phyloP scores from a whole-genome alignment of 2,329 filamentous ascomycete genomes.

The Grosmannia penicillata region DNA sequence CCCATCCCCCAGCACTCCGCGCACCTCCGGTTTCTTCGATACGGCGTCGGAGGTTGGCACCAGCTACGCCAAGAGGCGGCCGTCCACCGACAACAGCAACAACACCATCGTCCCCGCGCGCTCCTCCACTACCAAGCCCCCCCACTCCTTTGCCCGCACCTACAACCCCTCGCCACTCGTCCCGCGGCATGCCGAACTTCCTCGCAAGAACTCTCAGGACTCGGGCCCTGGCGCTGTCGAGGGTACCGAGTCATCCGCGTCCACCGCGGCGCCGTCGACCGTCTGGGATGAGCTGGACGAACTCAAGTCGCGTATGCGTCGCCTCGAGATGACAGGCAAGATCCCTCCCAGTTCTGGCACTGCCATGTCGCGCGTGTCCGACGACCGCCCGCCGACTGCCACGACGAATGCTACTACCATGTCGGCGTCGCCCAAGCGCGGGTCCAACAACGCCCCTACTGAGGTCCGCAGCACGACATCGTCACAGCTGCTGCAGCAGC shows the following conservation, averaged over 20 bases:
- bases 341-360: slow-evolving; percentile 69
- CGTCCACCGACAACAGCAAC: slow-evolving; percentile 34
- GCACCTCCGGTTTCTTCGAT: slow-evolving; percentile 33
- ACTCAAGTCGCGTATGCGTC: slow-evolving; percentile 80
- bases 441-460: slow-evolving; percentile 30
- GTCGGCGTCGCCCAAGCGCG: slow-evolving; percentile 74
- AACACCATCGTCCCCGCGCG: slow-evolving; percentile 22
- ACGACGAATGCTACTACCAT: slow-evolving; percentile 84
- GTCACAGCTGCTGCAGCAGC: slow-evolving; percentile 47
- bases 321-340: slow-evolving; percentile 80
- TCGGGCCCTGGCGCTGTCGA: slow-evolving; percentile 31
- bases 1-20: slow-evolving; percentile 33
- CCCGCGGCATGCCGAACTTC: slow-evolving; percentile 24
- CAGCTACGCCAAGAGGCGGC: slow-evolving; percentile 20
- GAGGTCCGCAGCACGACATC: slow-evolving; percentile 27
- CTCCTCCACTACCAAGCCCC: slow-evolving; percentile 27
- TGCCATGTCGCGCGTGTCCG: slow-evolving; percentile 57
- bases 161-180: slow-evolving; percentile 49
- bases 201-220: slow-evolving; percentile 23
- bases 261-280: slow-evolving; percentile 77
- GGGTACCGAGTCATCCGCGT: slow-evolving; percentile 74
- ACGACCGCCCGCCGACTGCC: slow-evolving; percentile 77
- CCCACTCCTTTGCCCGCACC: slow-evolving; percentile 25
- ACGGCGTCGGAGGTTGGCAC: slow-evolving; percentile 15
- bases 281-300: slow-evolving; percentile 98